Evolutionary conservation across 2,329 filamentous ascomycete species (phyloP), one percentile per base, ranked within the genome.

Genomic region (Cytospora chrysosperma): DNA sequence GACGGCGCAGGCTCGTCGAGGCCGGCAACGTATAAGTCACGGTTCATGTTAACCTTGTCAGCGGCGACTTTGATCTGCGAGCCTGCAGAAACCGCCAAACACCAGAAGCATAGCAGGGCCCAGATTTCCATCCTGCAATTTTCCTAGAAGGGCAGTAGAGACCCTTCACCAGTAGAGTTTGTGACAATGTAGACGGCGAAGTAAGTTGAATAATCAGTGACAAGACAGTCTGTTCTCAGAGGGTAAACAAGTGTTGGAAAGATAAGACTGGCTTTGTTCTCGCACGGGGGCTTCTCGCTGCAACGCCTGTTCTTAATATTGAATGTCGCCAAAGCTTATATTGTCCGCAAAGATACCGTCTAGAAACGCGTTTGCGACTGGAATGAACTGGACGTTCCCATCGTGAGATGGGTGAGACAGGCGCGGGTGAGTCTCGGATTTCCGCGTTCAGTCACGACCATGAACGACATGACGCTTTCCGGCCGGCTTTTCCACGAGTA

Each of bases 81-180:
- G 21, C 43, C 56, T 10, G 43, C 15, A 19, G 32, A 26, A 19
- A 51, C 28, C 32, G 32, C 32, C 28, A 59, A 30, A 32, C 43
- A 37, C 56, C 56, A 59, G 47, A 59, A 51, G 28, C 13, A 51
- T 8, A 59, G 43, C 43, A 59, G 30, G n/a, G 30, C 49, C 56
- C 56, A 59, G 9, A 59, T 34, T 21, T 21, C 28, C 56, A 59
- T 59, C 8, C 30, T 59, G 43, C n/a, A 8, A 37, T 4, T 9
- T 37, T 51, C 12, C 50, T 51, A 1, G 21, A 50, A 58, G 37
- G 37, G 15, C 37, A n/a, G 2, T 7, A 19, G 37, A 19, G 32
- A 10, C 32, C 37, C 15, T 40, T n/a, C 37, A 40, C 15, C 19
- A 40, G n/a, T 2, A 40, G 8, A 40, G 9, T 5, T 15, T 8